Evolutionary conservation across 2,329 filamentous ascomycete species (phyloP).

Genomic region (Pseudogymnoascus sp.): DNA sequence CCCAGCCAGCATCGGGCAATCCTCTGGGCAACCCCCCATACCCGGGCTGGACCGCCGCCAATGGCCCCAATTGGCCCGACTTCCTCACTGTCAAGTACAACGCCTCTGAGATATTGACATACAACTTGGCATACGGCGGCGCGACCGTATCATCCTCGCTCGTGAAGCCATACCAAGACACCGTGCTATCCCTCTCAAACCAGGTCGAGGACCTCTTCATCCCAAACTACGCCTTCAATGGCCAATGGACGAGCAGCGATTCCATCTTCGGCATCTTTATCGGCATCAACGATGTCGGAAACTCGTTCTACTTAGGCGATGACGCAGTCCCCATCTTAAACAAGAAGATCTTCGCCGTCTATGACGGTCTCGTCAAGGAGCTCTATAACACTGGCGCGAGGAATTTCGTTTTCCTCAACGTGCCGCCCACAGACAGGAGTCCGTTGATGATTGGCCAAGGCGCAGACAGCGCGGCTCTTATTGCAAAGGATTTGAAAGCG

Average conservation of each 20-base stretch:
- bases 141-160: slow-evolving; percentile 32
- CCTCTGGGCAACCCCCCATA: slow-evolving; percentile 33
- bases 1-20: slow-evolving; percentile 29
- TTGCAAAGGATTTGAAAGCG: slow-evolving; percentile 37
- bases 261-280: slow-evolving; percentile 43
- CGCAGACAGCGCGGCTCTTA: slow-evolving; percentile 24
- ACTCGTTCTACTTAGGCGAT: slow-evolving; percentile 33
- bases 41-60: slow-evolving; percentile 32
- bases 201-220: slow-evolving; percentile 35
- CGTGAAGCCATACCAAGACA: slow-evolving; percentile 29
- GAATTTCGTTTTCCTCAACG: slow-evolving; percentile 51
- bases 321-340: slow-evolving; percentile 29
- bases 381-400: slow-evolving; percentile 45
- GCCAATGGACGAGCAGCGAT: slow-evolving; percentile 29
- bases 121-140: slow-evolving; percentile 42
- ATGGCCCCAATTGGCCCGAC: slow-evolving; percentile 48
- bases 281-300: slow-evolving; percentile 48
- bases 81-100: slow-evolving; percentile 39
- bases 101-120: slow-evolving; percentile 36
- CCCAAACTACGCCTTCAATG: slow-evolving; percentile 30
- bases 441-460: slow-evolving; percentile 39
- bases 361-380: slow-evolving; percentile 32
- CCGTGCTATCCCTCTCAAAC: slow-evolving; percentile 30
- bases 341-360: slow-evolving; percentile 34
- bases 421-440: slow-evolving; percentile 48